A percentile compares a stretch with the other conserved stretches of the same genome.
phyloP scores from a whole-genome alignment of 2,329 filamentous ascomycete species.

The Pseudogymnoascus sp. region DNA sequence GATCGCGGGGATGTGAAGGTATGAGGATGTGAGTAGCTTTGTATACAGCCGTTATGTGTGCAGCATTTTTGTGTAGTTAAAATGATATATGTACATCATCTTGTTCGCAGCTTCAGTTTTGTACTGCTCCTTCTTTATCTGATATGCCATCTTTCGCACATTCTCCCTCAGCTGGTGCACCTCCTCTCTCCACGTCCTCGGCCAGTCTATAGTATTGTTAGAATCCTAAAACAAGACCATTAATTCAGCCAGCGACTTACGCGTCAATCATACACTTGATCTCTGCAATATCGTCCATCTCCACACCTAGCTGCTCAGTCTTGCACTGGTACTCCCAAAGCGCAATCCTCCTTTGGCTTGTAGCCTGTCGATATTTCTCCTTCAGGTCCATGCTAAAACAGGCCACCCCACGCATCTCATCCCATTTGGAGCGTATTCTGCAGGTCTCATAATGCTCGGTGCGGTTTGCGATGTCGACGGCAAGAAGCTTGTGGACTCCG shows the following conservation, averaged over 20 bases:
- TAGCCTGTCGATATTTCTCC: not conserved
- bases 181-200: not conserved
- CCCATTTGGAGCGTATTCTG: conserved; percentile 1
- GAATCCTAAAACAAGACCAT: not conserved
- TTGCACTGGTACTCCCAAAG: conserved; percentile 1
- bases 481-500: not conserved
- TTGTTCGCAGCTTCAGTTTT: not conserved
- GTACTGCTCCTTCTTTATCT: not conserved
- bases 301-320: not conserved
- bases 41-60: not conserved
- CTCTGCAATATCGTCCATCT: not conserved
- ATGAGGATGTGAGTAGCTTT: not conserved
- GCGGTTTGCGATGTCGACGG: not conserved
- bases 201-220: not conserved
- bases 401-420: not conserved
- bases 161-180: not conserved
- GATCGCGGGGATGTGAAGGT: not conserved
- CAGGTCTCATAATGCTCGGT: not conserved
- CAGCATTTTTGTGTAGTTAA: not conserved
- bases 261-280: not conserved
- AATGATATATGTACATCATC: not conserved
- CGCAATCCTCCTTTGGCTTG: not conserved
- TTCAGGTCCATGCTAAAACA: not conserved
- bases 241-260: not conserved
- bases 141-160: not conserved